Conservation (phyloP, 148 eudicot genomes). For the Persicaria tinctoria region DNA sequence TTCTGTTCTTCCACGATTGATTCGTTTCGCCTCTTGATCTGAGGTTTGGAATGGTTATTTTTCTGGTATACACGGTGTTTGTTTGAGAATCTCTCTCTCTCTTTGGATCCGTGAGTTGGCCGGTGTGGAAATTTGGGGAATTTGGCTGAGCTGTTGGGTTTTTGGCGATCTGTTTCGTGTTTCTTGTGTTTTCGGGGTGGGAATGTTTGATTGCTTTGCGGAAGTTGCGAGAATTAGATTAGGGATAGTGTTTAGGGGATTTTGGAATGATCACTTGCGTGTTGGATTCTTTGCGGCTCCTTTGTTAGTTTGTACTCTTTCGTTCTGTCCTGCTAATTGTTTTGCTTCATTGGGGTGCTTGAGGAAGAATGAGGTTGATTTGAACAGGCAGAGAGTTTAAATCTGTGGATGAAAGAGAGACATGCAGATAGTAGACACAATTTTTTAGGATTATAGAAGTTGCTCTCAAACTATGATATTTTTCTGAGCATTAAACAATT, state of each 20-base stretch:
- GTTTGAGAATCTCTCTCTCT: conserved; percentile 2
- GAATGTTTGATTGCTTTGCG: background rate
- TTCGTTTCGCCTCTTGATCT: conserved; percentile 10
- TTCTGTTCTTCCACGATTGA: conserved; percentile 5
- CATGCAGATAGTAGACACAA: background rate
- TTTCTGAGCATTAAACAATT: too few species aligned
- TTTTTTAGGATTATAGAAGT: background rate
- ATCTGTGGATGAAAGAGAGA: background rate
- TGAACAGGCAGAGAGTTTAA: background rate
- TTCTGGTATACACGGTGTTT: background rate
- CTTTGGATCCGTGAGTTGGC: background rate
- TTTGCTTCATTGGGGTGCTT: background rate
- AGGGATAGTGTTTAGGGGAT: background rate
- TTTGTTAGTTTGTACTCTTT: too few species aligned
- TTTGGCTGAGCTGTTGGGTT: background rate
- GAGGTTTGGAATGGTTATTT: background rate
- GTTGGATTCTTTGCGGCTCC: too few species aligned
- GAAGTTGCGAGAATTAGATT: background rate
- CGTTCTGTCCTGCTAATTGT: background rate
- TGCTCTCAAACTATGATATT: background rate
- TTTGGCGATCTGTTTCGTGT: background rate
- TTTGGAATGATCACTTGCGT: background rate
- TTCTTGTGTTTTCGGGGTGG: background rate
- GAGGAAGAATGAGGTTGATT: background rate
- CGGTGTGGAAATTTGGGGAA: background rate